Evolutionary conservation across 169 alveolate species (phyloP).

Genomic region (Plasmodium blacklocki): DNA sequence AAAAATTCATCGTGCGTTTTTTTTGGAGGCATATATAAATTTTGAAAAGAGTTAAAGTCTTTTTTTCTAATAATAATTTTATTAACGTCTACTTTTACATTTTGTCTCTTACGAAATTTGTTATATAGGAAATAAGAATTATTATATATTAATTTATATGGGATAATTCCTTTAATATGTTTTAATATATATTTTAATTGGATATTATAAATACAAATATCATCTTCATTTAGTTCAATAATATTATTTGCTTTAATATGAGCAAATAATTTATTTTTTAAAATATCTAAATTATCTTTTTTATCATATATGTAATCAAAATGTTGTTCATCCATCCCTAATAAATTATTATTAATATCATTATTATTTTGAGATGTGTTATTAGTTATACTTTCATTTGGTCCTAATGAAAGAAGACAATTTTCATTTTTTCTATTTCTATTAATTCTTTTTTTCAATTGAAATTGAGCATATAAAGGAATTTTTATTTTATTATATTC

Average conservation of each 20-base stretch:
- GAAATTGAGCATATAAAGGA: slow-evolving; percentile 67
- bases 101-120: slow-evolving; percentile 36
- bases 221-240: slow-evolving; percentile 43
- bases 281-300: slow-evolving; percentile 15
- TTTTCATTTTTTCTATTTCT: neutral
- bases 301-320: slow-evolving; percentile 52
- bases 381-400: neutral
- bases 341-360: neutral
- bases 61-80: slow-evolving; percentile 55
- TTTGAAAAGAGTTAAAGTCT: slow-evolving; percentile 19
- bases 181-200: slow-evolving; percentile 28
- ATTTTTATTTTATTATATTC: slow-evolving; percentile 16
- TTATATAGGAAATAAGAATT: slow-evolving; percentile 34
- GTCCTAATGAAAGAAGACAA: neutral
- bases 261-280: slow-evolving; percentile 47
- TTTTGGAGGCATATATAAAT: slow-evolving; percentile 55
- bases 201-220: slow-evolving; percentile 49
- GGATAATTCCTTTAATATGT: slow-evolving; percentile 32
- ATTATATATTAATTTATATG: slow-evolving; percentile 59
- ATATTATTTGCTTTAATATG: slow-evolving; percentile 45
- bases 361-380: neutral
- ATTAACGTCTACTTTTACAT: slow-evolving; percentile 29
- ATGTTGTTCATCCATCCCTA: neutral
- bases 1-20: slow-evolving; percentile 45
- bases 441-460: slow-evolving; percentile 10